Conservation (phyloP, 441 rosid species). For the California macrophylla region DNA sequence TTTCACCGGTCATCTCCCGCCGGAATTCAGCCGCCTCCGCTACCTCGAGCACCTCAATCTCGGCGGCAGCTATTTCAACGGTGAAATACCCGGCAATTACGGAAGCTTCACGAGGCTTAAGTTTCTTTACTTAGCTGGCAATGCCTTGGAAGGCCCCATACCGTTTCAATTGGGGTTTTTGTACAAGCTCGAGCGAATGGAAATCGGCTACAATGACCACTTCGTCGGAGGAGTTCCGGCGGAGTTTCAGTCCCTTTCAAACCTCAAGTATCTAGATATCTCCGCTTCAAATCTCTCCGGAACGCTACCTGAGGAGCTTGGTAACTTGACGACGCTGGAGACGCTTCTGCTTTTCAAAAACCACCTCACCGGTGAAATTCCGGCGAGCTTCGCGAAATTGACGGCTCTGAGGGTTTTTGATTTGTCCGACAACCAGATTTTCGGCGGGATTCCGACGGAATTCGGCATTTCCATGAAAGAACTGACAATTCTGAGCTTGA, state of each 20-base stretch:
- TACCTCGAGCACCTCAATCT: conserved; percentile 71
- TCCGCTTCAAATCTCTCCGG: conserved; percentile 60
- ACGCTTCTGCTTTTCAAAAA: conserved; percentile 45
- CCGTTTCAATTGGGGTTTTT: conserved; percentile 57
- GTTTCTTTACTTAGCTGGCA: conserved; percentile 60
- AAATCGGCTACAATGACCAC: conserved; percentile 57
- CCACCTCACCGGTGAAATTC: conserved; percentile 52
- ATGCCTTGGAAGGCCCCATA: conserved; percentile 44
- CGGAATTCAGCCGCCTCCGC: conserved; percentile 40
- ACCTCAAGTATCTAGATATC: conserved; percentile 60
- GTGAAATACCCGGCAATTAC: conserved; percentile 51
- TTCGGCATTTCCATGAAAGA: conserved; percentile 37
- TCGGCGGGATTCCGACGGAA: conserved; percentile 53
- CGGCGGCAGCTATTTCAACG: conserved; percentile 84
- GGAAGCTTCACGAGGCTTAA: conserved; percentile 47
- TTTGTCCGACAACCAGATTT: conserved; percentile 56
- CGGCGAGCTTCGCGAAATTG: conserved; percentile 43
- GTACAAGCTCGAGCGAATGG: conserved; percentile 50
- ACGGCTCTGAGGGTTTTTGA: conserved; percentile 45
- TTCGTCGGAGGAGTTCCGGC: conserved; percentile 50
- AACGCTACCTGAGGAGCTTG: conserved; percentile 40
- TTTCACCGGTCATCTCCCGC: conserved; percentile 58
- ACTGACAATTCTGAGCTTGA: conserved; percentile 49
- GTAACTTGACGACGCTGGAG: conserved; percentile 51
- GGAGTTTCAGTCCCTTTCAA: conserved; percentile 38